Base-by-base conservation (phyloP, 306 rosid genomes). In the Bauhinia variegata region DNA sequence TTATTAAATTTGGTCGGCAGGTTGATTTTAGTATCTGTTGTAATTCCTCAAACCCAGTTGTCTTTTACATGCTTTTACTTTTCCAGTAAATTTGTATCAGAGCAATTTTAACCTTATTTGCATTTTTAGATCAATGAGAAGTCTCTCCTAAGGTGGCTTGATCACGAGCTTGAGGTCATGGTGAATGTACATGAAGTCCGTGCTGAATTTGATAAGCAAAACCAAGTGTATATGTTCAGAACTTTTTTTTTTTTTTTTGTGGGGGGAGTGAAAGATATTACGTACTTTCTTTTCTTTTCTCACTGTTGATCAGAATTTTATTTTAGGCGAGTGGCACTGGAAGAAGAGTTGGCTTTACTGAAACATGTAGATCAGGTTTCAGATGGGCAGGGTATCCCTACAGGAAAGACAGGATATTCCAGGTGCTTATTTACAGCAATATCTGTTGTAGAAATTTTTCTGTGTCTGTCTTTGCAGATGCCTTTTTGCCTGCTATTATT, bases 161-260 rank as follows among this genome's bases (percentile, higher is more conserved):
- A 89, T 75, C 92, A 86, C 61, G 96, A 89, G 82, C 75, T 89
- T 54, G 93, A 89, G 75, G 96, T 86, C 76, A 65, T 80, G 71
- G 88, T 89, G 63, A 79, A 86, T 33, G 78, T 89, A 77, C 84
- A 82, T 56, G 96, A 86, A 86, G 96, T 89, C 46, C 96, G 89
- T 53, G 78, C 80, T 39, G 87, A 84, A 72, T 83, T 78, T 68
- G 82, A 81, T 70, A 87, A 80, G 82, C 96, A 89, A 79, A 85
- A 78, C 13, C 83, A 81, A 79, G 81, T 86, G 96, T 89, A 85
- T 54, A 88, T 71, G 60, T 67, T 70, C 55, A 37, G 46, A 15
- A 38, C 12, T 71, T 52, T 34, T 54, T 59, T 63, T 46, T 19
- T 15, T 42, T 23, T 0, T 33, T 44, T 60, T 57, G 44, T 23